Percentiles rank a stretch among this genome's conserved stretches.
These are phyloP conservation scores for Bipolaris zeicola DNA, from an alignment of 2,329 filamentous ascomycete species.

Conservation along the genomic window DNA sequence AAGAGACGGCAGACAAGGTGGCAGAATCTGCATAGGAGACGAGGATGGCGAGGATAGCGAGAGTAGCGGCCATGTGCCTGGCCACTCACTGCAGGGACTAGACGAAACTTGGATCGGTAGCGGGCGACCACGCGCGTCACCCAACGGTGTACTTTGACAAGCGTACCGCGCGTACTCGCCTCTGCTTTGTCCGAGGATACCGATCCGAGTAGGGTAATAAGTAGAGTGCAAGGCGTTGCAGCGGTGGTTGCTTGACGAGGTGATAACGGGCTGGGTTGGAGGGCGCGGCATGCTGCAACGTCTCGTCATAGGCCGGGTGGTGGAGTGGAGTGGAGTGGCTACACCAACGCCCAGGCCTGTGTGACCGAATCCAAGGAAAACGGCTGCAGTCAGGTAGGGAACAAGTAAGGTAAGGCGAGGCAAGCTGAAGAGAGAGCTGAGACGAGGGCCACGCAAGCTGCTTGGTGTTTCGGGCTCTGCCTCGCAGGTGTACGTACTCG, in stretches of 20 bases:
- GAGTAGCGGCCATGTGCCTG: no score
- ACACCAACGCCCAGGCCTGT: background rate
- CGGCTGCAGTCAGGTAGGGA: no score
- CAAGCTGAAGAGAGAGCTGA: background rate
- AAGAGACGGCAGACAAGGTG: background rate
- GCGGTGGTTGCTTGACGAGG: no score
- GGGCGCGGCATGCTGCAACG: conserved; percentile 1
- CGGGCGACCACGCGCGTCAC: no score
- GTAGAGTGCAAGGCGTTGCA: no score
- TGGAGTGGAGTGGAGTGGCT: background rate
- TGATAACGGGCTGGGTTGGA: background rate
- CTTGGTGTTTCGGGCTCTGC: background rate
- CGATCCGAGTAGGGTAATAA: no score
- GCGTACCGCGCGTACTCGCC: background rate
- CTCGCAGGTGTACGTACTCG: background rate
- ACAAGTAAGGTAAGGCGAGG: background rate
- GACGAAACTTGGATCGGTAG: no score
- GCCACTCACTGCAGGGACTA: no score
- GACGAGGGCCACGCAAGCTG: conserved; percentile 1
- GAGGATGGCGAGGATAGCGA: no score
- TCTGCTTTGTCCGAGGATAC: no score
- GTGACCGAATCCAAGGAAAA: background rate
- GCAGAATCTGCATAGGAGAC: background rate
- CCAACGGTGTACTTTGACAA: background rate
- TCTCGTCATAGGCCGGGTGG: conserved; percentile 2